Evolutionary conservation across 2,329 filamentous ascomycete genomes (phyloP).

Genomic region (Ophiosphaerella herpotricha): DNA sequence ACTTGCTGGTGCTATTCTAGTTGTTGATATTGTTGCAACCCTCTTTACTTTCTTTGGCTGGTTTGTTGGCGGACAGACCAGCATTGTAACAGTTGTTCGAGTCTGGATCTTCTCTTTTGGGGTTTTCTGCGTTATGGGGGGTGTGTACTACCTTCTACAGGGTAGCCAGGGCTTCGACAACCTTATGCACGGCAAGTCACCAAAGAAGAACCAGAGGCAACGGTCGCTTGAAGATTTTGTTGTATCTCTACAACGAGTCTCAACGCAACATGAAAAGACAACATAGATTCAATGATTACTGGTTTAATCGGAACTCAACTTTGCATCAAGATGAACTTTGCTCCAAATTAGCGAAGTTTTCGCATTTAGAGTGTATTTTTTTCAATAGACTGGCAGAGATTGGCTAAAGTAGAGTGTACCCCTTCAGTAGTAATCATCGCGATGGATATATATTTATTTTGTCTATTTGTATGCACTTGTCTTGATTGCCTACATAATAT

Average conservation of each 20-base stretch:
- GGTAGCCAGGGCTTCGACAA: conserved; percentile 84
- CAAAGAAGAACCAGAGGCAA: conserved; percentile 81
- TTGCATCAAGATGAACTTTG: not conserved
- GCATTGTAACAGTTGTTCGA: conserved; percentile 82
- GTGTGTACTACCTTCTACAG: conserved; percentile 78
- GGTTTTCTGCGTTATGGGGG: conserved; percentile 82
- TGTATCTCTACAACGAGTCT: conserved; percentile 86
- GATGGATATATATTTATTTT: no score
- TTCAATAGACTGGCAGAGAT: no score
- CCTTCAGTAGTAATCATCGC: no score
- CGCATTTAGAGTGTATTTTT: no score
- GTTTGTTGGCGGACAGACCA: conserved; percentile 72
- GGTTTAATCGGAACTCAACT: not conserved
- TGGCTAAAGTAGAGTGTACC: no score
- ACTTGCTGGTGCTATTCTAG: conserved; percentile 73
- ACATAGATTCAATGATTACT: conserved; percentile 56
- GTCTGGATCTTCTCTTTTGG: conserved; percentile 92
- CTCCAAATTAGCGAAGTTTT: not conserved
- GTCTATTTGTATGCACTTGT: no score
- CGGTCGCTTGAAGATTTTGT: conserved; percentile 87
- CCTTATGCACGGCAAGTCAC: conserved; percentile 88
- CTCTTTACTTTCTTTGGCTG: conserved; percentile 85
- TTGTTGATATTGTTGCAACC: conserved; percentile 83
- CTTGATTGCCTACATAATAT: no score
- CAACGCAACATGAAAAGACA: conserved; percentile 89